Evolutionary conservation across 192 early-diverging fungal species (phyloP), one percentile per base, ranked within the genome.

Genomic region (Coemansia sp.): DNA sequence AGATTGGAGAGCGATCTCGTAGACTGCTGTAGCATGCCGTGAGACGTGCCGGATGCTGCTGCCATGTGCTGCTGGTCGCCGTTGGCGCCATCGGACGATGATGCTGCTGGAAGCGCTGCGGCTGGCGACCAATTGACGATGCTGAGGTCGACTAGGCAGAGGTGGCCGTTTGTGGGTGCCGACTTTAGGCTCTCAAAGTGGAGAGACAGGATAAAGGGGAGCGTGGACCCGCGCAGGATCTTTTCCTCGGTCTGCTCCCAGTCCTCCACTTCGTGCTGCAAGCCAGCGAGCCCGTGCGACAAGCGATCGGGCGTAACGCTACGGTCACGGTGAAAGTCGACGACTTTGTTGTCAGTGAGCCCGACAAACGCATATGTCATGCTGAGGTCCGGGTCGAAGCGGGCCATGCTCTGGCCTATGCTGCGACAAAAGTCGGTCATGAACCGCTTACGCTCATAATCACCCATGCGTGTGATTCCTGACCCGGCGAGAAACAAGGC

Each of bases 321-420:
- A 36, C 75, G 68, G 58, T 77, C 80, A 31, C 69, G 60, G 45
- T 77, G 75, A 15, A 83, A 72, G 62, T 83, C 75, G 12, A 83
- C 64, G 10, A 77, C 57, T 40, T 74, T 73, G 65, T 36, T 58
- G 64, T 83, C 80, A 1, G 80, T 83, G 8, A 83, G 40, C 8
- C 80, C 80, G 36, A 83, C 62, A 61, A 77, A 83, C 15, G 75
- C 75, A 36, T 83, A 83, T 15, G 80, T 83, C 75, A 83, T 83
- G 68, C 71, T 71, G 57, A 83, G 29, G 46, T 82, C 79, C 14
- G 79, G 70, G 53, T 83, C 74, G 32, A 59, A 64, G 24, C 64
- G 64, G 22, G 68, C 61, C 74, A 83, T 83, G 57, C 61, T 64
- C 35, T 65, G 24, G 24, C 58, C 60, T 31, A 83, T 83, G 22